Evolutionary conservation across 176 grass and related monocot genomes (phyloP), one percentile per base, ranked within the genome.

Genomic region (Phyllostachys edulis): DNA sequence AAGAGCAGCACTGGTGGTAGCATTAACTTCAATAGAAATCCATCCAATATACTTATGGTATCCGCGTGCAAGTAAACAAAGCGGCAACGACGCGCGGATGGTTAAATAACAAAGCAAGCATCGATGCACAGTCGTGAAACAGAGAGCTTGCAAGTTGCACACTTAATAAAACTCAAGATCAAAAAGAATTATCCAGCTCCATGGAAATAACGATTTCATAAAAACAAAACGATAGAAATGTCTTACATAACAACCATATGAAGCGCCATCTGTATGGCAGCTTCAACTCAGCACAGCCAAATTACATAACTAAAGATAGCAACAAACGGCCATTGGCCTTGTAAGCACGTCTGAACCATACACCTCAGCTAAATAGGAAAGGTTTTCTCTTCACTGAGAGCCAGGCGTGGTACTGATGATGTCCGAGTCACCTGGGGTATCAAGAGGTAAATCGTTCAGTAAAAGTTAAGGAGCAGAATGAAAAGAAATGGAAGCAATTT

Each of bases 361-460:
- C 18, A 80, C 50, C 52, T 46, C 80, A 86, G 68, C 74, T 80
- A 81, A 23, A 85, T 36, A 71, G 76, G 75, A 39, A 69, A 63
- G 63, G 59, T 39, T 15, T 56, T 1, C 29, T 85, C 85, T 87
- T 94, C 86, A 99, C 88, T 96, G 96, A 47, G 90, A 84, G 70
- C 75, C 82, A 49, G 91, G 80, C 7, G 91, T 75, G 42, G 83
- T 90, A 60, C 69, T 94, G 78, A 99, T 93, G 84, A 99, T 99
- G 90, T 99, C 96, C 1, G 96, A 96, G 75, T 99, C 96, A 84
- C 96, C 96, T 98, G 78, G 76, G 85, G 11, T 2, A 80, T n/a
- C n/a, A 32, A 41, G 10, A 32, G 10, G 4, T 6, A 20, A 68
- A 68, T 69, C 1, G 24, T 3, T 40, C 70, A 63, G 57, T 15